These are phyloP conservation scores for Entomophthora muscae DNA, from an alignment of 371 early-diverging fungal species.

Conservation along the genomic window DNA sequence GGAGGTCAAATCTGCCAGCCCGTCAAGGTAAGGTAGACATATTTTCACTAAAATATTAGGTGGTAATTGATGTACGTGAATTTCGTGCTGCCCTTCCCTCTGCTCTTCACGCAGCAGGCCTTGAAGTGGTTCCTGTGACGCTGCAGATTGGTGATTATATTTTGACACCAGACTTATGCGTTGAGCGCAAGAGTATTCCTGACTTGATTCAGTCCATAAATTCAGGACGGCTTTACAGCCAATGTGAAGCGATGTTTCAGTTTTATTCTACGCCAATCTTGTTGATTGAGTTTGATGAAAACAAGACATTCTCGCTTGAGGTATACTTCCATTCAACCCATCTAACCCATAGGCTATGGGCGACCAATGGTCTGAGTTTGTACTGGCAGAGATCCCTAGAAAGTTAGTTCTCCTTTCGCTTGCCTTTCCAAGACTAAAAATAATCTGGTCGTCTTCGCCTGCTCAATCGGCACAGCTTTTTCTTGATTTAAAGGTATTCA, in stretches of 20 bases:
- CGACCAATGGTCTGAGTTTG: conserved; percentile 34
- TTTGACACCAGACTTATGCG: conserved; percentile 65
- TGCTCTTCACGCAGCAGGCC: conserved; percentile 60
- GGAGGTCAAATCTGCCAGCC: conserved; percentile 6
- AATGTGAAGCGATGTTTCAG: conserved; percentile 74
- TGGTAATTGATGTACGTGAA: conserved; percentile 90
- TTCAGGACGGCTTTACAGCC: conserved; percentile 81
- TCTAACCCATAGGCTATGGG: conserved; percentile 3
- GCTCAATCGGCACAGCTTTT: conserved; percentile 76
- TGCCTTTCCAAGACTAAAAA: conserved; percentile 65
- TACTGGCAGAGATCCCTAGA: conserved; percentile 34
- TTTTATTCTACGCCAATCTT: conserved; percentile 69
- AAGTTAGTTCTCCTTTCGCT: conserved; percentile 66
- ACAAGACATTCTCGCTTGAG: conserved; percentile 62
- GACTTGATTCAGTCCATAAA: conserved; percentile 76
- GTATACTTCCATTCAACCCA: conserved; percentile 10
- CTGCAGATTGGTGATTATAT: conserved; percentile 93
- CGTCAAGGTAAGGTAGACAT: not conserved
- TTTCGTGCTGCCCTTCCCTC: conserved; percentile 84
- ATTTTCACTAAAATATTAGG: too few species aligned
- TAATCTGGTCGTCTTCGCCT: conserved; percentile 83
- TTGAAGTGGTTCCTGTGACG: conserved; percentile 65
- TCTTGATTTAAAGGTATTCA: conserved; percentile 77
- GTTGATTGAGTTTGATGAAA: conserved; percentile 86
- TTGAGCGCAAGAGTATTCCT: conserved; percentile 86